Evolutionary conservation across 306 rosid species (phyloP), one percentile per base, ranked within the genome.

Genomic region (Medicago lupulina): DNA sequence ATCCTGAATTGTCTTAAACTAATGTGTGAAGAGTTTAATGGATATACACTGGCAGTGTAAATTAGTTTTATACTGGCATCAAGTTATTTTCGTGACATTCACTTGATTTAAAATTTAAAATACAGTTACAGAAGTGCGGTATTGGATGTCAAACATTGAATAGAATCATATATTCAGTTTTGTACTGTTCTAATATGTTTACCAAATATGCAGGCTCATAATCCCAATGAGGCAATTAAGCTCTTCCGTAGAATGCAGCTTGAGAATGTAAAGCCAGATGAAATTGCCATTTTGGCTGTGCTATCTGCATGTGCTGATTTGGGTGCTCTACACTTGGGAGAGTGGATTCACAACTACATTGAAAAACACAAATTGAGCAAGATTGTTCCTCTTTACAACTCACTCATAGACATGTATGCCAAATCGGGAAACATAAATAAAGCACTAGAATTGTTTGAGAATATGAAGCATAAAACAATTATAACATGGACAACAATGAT

Each of bases 331-430:
- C 86, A 78, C 49, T 60, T 89, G 23, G 94, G 97, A 53, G 86
- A 83, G 72, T 84, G 94, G 89, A 81, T 91, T 66, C 91, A 91
- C 75, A 81, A 31, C 80, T 87, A 89, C 51, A 73, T 91, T 38
- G 78, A 71, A 40, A 83, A 86, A 34, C 85, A 68, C 9, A 83
- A 83, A 13, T 34, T 87, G 81, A 76, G 38, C 14, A 71, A 83
- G 78, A 79, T 44, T 70, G 73, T 84, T 76, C 77, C 87, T 25
- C 81, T 91, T 14, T 79, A 57, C 64, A 89, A 89, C 74, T 86
- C 94, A 2, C 94, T 91, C 34, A 79, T 91, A 15, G 91, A 91
- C 75, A 89, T 89, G 97, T 91, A 91, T 51, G 85, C 89, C 16
- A 91, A 91, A 73, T 91, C 91, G 1, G 97, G 97, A 11, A 82